Evolutionary conservation across 2,329 filamentous ascomycete genomes (phyloP).

Genomic region (Pseudocercospora fijiensis): DNA sequence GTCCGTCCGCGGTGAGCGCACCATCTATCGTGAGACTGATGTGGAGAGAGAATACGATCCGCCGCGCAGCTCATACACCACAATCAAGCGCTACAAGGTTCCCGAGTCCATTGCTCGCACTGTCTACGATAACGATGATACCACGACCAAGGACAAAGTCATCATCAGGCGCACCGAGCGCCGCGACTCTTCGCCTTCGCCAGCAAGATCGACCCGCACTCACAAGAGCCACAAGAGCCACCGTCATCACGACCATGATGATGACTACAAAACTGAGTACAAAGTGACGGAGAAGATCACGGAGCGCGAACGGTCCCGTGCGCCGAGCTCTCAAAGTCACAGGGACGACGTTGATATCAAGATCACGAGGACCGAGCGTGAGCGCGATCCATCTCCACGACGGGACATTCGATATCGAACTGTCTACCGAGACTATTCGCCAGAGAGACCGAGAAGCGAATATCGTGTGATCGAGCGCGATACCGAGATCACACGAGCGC

Average conservation of each 20-base stretch:
- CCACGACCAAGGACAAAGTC: slow-evolving; percentile 48
- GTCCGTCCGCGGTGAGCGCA: slow-evolving; percentile 42
- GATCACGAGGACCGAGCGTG: slow-evolving; percentile 43
- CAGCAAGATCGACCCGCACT: slow-evolving; percentile 17
- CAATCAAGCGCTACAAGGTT: slow-evolving; percentile 61
- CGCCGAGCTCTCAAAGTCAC: slow-evolving; percentile 15
- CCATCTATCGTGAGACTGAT: slow-evolving; percentile 47
- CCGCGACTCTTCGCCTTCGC: slow-evolving; percentile 23
- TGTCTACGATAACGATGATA: slow-evolving; percentile 35
- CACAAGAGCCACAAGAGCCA: slow-evolving; percentile 16
- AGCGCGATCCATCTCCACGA: slow-evolving; percentile 29
- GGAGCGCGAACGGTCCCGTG: slow-evolving; percentile 21
- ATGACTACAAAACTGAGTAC: slow-evolving; percentile 30
- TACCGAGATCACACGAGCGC: slow-evolving; percentile 33
- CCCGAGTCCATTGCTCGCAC: slow-evolving; percentile 46
- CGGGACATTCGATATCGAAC: slow-evolving; percentile 38
- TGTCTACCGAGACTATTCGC: slow-evolving; percentile 34
- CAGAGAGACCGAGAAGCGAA: slow-evolving; percentile 35
- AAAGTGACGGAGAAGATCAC: slow-evolving; percentile 28
- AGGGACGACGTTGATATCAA: slow-evolving; percentile 33
- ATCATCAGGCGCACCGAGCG: slow-evolving; percentile 41
- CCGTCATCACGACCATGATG: slow-evolving; percentile 20
- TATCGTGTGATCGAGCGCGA: slow-evolving; percentile 43
- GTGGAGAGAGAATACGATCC: slow-evolving; percentile 48
- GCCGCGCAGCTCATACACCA: slow-evolving; percentile 50